Evolutionary conservation across 2,329 filamentous ascomycete species (phyloP).

Genomic region (Penicillium sp.): DNA sequence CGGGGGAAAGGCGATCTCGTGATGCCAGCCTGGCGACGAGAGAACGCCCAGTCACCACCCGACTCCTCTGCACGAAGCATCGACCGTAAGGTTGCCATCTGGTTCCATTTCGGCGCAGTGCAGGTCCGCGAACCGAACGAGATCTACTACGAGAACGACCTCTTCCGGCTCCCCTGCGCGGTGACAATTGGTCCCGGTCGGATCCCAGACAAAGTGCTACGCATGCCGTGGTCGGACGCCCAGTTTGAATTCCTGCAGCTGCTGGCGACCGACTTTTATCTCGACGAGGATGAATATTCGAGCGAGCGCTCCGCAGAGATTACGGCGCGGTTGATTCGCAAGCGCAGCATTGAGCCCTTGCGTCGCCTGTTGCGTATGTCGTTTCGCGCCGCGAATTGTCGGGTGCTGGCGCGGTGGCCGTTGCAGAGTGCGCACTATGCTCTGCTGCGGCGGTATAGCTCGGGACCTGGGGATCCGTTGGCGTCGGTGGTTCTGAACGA

Average conservation of each 20-base stretch:
- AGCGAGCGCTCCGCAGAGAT: conserved; percentile 32
- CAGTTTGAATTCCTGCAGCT: conserved; percentile 42
- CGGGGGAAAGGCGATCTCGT: conserved; percentile 35
- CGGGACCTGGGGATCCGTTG: conserved; percentile 35
- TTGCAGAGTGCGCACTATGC: conserved; percentile 33
- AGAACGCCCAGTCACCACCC: neutral
- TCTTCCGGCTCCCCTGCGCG: conserved; percentile 38
- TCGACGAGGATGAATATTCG: conserved; percentile 34
- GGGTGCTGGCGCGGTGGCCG: conserved; percentile 35
- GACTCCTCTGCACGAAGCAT: conserved; percentile 3
- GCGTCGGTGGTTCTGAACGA: conserved; percentile 30
- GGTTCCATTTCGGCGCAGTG: conserved; percentile 39
- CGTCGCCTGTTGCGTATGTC: conserved; percentile 29
- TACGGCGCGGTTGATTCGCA: conserved; percentile 35
- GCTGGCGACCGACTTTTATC: conserved; percentile 36
- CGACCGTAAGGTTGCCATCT: conserved; percentile 35
- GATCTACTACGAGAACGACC: conserved; percentile 31
- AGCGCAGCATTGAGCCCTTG: conserved; percentile 36
- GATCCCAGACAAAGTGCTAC: conserved; percentile 42
- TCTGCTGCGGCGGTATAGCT: conserved; percentile 30
- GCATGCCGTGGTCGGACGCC: conserved; percentile 37
- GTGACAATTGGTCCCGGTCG: conserved; percentile 26
- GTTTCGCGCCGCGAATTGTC: conserved; percentile 33
- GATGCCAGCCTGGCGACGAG: conserved; percentile 20
- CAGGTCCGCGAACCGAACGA: conserved; percentile 31